These are phyloP conservation scores for Bauhinia variegata DNA, from an alignment of 306 rosid genomes.

Conservation along the genomic window DNA sequence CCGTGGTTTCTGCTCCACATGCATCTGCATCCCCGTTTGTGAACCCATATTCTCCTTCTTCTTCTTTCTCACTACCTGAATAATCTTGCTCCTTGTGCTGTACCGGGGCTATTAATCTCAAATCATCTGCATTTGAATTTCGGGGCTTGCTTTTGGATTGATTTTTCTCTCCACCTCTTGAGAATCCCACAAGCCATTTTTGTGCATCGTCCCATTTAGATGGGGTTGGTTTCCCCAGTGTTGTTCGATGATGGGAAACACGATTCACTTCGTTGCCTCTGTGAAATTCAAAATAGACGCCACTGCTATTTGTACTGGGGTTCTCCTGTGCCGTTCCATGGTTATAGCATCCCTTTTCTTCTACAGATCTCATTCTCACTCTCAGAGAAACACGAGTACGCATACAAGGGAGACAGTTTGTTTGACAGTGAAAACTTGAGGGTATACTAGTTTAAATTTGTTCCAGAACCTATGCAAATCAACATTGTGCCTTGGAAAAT, in stretches of 20 bases:
- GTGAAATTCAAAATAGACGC: conserved; percentile 70
- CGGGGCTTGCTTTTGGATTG: conserved; percentile 76
- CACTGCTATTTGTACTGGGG: conserved; percentile 50
- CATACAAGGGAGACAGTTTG: no score
- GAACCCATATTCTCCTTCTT: conserved; percentile 41
- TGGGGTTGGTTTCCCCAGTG: conserved; percentile 81
- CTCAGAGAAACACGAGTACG: not conserved
- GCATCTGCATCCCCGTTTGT: conserved; percentile 31
- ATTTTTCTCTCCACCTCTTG: conserved; percentile 77
- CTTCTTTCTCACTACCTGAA: conserved; percentile 57
- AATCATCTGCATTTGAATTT: conserved; percentile 92
- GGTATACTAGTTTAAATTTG: conserved; percentile 4
- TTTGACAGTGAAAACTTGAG: conserved; percentile 27
- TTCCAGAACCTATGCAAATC: conserved; percentile 31
- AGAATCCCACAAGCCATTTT: conserved; percentile 90
- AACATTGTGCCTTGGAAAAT: not conserved
- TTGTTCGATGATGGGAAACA: conserved; percentile 58
- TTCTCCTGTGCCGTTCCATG: conserved; percentile 56
- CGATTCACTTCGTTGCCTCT: conserved; percentile 61
- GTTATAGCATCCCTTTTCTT: conserved; percentile 72
- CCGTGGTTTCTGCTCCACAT: conserved; percentile 64
- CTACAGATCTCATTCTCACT: conserved; percentile 73
- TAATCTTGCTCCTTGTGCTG: conserved; percentile 83
- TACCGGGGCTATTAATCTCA: conserved; percentile 85
- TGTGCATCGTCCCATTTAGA: conserved; percentile 99